phyloP scores from a whole-genome alignment of 2,329 filamentous ascomycete genomes.

The Drechslerella stenobrocha region DNA sequence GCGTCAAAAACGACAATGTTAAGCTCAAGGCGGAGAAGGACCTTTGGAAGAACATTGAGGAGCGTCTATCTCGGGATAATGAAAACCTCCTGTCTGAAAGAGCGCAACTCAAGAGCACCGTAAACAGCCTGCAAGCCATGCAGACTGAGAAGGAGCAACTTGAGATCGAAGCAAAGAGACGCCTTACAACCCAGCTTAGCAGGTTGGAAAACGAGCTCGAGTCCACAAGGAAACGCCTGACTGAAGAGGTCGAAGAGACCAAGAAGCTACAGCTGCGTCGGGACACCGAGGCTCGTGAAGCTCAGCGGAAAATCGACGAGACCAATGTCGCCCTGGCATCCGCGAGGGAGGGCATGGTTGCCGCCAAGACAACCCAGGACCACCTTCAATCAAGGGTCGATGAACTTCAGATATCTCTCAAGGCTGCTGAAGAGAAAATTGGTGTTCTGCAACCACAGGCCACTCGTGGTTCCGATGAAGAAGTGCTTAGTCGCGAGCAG shows the following conservation, averaged over 20 bases:
- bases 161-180: constrained; percentile 78
- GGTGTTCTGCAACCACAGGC: constrained; percentile 75
- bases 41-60: constrained; percentile 90
- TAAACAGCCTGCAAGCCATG: constrained; percentile 81
- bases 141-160: constrained; percentile 87
- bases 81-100: constrained; percentile 82
- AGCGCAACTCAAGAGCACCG: constrained; percentile 76
- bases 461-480: constrained; percentile 61
- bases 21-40: constrained; percentile 95
- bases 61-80: constrained; percentile 83
- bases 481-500: constrained; percentile 70
- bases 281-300: constrained; percentile 86
- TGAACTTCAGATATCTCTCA: constrained; percentile 83
- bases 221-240: constrained; percentile 77
- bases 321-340: constrained; percentile 77
- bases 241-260: constrained; percentile 77
- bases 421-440: constrained; percentile 83
- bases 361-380: constrained; percentile 82
- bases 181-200: constrained; percentile 77
- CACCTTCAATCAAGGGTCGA: constrained; percentile 86
- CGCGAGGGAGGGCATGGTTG: constrained; percentile 81
- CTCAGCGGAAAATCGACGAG: constrained; percentile 89
- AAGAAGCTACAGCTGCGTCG: constrained; percentile 82
- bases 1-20: constrained; percentile 83
- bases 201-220: constrained; percentile 76